These are phyloP conservation scores for Alternaria arbusti DNA, from an alignment of 2,329 filamentous ascomycete genomes.

Conservation along the genomic window DNA sequence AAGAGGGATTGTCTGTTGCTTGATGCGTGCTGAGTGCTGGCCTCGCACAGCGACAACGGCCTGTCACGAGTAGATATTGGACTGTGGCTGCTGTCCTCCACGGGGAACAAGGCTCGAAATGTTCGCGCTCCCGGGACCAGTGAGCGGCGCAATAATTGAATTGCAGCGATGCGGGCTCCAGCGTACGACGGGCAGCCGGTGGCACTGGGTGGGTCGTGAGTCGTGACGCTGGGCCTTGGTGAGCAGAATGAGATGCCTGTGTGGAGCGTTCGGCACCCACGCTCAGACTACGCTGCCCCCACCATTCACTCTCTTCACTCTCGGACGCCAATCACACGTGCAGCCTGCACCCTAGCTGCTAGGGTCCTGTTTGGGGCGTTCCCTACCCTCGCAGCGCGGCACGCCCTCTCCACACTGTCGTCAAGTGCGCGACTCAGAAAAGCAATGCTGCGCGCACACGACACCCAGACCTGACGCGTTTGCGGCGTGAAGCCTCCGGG, in stretches of 20 bases:
- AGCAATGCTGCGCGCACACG: constrained; percentile 15
- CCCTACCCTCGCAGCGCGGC: constrained; percentile 6
- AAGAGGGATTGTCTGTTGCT: background rate
- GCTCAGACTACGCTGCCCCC: constrained; percentile 18
- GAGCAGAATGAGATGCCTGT: constrained; percentile 18
- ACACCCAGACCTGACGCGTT: constrained; percentile 4
- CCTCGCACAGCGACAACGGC: constrained; percentile 4
- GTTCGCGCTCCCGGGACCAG: constrained; percentile 14
- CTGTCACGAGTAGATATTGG: constrained; percentile 11
- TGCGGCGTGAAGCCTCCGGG: background rate
- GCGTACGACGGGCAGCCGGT: constrained; percentile 31
- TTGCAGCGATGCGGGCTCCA: constrained; percentile 26
- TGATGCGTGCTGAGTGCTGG: background rate
- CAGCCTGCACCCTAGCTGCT: constrained; percentile 14
- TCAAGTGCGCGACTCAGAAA: constrained; percentile 14
- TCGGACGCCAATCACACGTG: constrained; percentile 17
- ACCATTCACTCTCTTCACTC: constrained; percentile 9
- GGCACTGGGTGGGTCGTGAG: constrained; percentile 29
- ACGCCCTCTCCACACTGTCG: constrained; percentile 16
- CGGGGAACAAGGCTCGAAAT: constrained; percentile 22
- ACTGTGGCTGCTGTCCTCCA: constrained; percentile 16
- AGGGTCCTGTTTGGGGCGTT: constrained; percentile 12
- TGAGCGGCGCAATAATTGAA: constrained; percentile 34
- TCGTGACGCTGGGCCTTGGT: constrained; percentile 16
- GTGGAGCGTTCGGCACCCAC: constrained; percentile 27